These are phyloP conservation scores for Flagelloscypha sp. DNA, from an alignment of 768 basidiomycete genomes.

Conservation along the genomic window DNA sequence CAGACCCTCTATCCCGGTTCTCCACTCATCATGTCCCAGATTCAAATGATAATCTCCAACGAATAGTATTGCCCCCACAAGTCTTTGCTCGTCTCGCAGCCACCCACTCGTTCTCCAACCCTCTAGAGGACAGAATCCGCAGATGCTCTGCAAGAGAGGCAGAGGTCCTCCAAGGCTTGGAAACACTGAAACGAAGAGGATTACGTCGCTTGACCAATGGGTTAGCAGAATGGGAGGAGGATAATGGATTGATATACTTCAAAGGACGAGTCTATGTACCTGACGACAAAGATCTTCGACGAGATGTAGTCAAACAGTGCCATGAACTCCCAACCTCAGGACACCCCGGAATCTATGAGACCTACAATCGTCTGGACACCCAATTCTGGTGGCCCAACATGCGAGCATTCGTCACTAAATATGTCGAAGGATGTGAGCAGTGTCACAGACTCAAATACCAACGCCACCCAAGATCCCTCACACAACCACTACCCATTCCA, in stretches of 20 bases:
- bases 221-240: conserved; percentile 1
- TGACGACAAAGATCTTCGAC: conserved; percentile 4
- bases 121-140: too few species aligned
- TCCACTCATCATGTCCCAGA: conserved; percentile 7
- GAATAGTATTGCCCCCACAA: too few species aligned
- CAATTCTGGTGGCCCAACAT: conserved; percentile 18
- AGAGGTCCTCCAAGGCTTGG: too few species aligned
- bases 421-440: conserved; percentile 18
- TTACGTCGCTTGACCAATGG: not conserved
- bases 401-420: conserved; percentile 13
- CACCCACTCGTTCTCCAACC: too few species aligned
- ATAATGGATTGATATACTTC: not conserved
- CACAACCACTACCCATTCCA: conserved; percentile 1
- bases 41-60: conserved; percentile 3
- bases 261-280: conserved; percentile 12
- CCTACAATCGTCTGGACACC: conserved; percentile 14
- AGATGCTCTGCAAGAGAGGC: too few species aligned
- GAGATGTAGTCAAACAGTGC: conserved; percentile 11
- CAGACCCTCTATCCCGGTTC: conserved; percentile 10
- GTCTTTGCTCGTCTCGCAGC: too few species aligned
- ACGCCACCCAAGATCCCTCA: not conserved
- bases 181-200: too few species aligned
- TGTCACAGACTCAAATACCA: conserved; percentile 10
- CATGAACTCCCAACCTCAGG: conserved; percentile 18
- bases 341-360: conserved; percentile 20